Base-by-base conservation (phyloP, 2,329 filamentous ascomycete species). In the Talaromyces rugulosus region DNA sequence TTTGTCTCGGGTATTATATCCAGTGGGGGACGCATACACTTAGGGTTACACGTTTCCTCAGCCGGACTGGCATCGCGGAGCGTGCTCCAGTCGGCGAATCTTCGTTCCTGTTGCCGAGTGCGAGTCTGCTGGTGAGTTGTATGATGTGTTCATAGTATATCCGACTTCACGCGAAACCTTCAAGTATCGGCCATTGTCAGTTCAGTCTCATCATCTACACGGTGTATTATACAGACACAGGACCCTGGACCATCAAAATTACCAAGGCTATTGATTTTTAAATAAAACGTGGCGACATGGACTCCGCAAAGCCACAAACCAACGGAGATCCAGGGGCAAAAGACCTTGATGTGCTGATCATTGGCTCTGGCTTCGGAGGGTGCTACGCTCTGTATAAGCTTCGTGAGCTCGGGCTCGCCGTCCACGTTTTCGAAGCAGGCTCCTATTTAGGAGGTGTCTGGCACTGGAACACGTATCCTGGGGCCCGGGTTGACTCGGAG, bases 341-440 rank as follows among this genome's bases (percentile, higher is more conserved):
- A 42, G 40, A 42, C 12, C 40, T 42, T 53, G 51, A 53, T 53
- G 51, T 53, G 30, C 16, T 53, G 18, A 30, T 53, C 27, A 30
- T 30, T 53, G n/a, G 51, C 30, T 8, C 51, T 27, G 23, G 30
- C 18, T 27, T 53, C 51, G 11, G 12, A 14, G 40, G 40, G 4
- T 14, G 11, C 40, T 42, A 42, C 40, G 11, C 40, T 9, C 12
- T 42, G 40, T 12, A 14, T 12, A 14, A 12, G 40, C 11, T 42
- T 12, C 40, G 40, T n/a, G 12, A n/a, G n/a, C 74, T 74, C n/a
- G 82, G 82, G 1, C 68, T 79, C 40, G 79, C 79, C n/a, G 72
- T 75, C 5, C 75, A 78, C 36, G 75, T 85, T 28, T 81, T 80
- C 63, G 83, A 85, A 65, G 80, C 81, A 2, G 83, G 80, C 18